Evolutionary conservation across 192 early-diverging fungal genomes (phyloP).

Genomic region (Rhizophagus sp.): DNA sequence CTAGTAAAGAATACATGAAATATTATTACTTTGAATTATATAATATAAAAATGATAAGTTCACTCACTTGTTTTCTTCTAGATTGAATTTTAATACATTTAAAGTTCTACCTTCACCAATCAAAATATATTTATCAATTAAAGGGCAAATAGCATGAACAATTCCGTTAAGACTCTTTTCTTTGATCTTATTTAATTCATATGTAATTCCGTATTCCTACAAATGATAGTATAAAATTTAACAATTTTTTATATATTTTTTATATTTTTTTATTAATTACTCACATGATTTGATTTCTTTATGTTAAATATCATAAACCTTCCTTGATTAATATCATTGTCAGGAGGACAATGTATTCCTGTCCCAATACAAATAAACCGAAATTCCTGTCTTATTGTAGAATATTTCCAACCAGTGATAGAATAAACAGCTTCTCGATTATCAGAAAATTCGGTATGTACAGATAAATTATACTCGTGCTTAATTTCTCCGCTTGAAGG

Average conservation of each 20-base stretch:
- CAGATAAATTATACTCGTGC: not conserved
- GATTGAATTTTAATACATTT: not conserved
- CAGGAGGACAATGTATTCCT: not conserved
- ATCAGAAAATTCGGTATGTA: not conserved
- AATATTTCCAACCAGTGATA: not conserved
- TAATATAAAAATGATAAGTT: not conserved
- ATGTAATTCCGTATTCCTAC: not conserved
- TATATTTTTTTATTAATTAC: not conserved
- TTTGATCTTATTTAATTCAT: constrained; percentile 4
- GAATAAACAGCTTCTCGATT: constrained; percentile 15
- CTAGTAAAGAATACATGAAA: not conserved
- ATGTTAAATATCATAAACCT: constrained; percentile 19
- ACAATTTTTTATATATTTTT: not conserved
- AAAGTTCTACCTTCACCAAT: constrained; percentile 9
- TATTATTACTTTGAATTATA: not conserved
- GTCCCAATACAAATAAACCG: constrained; percentile 19
- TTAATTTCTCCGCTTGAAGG: constrained; percentile 17
- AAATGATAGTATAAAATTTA: not conserved
- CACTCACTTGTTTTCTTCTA: constrained; percentile 9
- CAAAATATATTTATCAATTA: constrained; percentile 11
- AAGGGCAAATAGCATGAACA: constrained; percentile 15
- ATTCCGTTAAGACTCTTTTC: not conserved
- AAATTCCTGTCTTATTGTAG: constrained; percentile 3
- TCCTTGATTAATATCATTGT: constrained; percentile 2
- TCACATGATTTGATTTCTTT: not conserved